phyloP scores from a whole-genome alignment of 495 filamentous ascomycete genomes.

The Neurospora sp. region DNA sequence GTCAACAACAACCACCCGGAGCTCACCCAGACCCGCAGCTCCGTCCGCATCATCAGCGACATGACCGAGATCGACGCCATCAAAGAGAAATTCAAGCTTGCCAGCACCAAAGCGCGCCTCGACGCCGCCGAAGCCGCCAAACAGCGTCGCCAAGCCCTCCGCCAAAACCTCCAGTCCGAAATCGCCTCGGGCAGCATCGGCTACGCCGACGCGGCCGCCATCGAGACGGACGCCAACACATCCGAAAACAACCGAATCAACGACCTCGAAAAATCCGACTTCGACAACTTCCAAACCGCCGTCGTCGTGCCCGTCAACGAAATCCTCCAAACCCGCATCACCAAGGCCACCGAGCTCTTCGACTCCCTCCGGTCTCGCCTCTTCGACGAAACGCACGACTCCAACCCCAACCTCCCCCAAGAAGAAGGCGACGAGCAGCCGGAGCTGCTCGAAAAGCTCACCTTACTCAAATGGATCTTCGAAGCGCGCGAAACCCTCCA shows the following conservation, averaged over 20 bases:
- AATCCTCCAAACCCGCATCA: conserved; percentile 56
- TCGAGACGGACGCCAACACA: conserved; percentile 58
- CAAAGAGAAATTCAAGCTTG: conserved; percentile 46
- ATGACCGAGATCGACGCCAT: conserved; percentile 59
- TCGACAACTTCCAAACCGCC: conserved; percentile 64
- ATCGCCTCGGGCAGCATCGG: conserved; percentile 66
- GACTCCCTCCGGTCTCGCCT: conserved; percentile 60
- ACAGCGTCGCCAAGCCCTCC: conserved; percentile 33
- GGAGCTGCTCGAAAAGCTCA: conserved; percentile 87
- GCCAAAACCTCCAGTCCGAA: conserved; percentile 57
- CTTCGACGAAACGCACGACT: conserved; percentile 60
- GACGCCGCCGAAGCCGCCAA: conserved; percentile 33
- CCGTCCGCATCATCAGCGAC: conserved; percentile 69
- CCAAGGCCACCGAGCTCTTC: conserved; percentile 54
- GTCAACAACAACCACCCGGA: conserved; percentile 94
- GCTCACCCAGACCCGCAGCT: conserved; percentile 62
- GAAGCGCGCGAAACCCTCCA: conserved; percentile 84
- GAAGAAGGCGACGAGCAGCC: conserved; percentile 94
- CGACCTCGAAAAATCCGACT: conserved; percentile 56
- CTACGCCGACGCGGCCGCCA: conserved; percentile 65
- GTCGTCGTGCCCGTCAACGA: conserved; percentile 72
- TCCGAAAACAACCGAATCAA: conserved; percentile 52
- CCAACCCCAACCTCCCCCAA: conserved; percentile 71
- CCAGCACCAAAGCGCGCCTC: conserved; percentile 32
- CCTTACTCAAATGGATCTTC: conserved; percentile 94